Base-by-base conservation (phyloP, 768 basidiomycete species). In the Hygrocybe coccinea region DNA sequence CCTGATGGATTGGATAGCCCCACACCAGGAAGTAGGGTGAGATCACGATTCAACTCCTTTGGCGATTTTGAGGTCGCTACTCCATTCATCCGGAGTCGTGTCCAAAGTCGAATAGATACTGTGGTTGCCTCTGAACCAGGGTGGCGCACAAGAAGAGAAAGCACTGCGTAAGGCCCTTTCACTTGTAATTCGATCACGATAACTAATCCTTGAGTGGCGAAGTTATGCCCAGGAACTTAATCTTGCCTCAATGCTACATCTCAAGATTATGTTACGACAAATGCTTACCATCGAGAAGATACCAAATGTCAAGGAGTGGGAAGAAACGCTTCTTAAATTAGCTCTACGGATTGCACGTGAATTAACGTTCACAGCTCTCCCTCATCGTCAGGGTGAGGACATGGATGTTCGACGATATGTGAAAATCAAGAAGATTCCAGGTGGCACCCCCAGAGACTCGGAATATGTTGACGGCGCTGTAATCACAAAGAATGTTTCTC, bases 341-440 rank as follows among this genome's bases (percentile, higher is more conserved):
- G 85, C 95, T 1, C 81, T 97, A 46, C 84, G 87, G 38, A 89
- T 95, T 43, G 91, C 94, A 2, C 83, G 85, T 19, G 89, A 91
- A 54, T 76, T 95, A 56, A 88, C 90, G 0, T 91, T 93, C 67
- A 87, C 87, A 2, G 64, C 78, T 5, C 67, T 79, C 22, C 78
- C 79, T 48, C 85, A 91, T 60, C 81, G 86, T 5, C 86, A 91
- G 66, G 92, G 92, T 1, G 90, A 93, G 62, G 89, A 91, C 59
- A 94, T 97, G 85, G 97, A 98, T 68, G 87, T 97, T 21, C 79
- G 95, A 33, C 83, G 87, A 37, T 97, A 95, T 62, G 93, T 98
- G 46, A 97, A 97, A 74, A 95, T 98, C 71, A 98, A 99, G 76
- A 95, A 95, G 71, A 88, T 98, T 14, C 95, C 97, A 0, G 97